Base-by-base conservation (phyloP, 805 yeast genomes). In the Yamadazyma akitaensis region DNA sequence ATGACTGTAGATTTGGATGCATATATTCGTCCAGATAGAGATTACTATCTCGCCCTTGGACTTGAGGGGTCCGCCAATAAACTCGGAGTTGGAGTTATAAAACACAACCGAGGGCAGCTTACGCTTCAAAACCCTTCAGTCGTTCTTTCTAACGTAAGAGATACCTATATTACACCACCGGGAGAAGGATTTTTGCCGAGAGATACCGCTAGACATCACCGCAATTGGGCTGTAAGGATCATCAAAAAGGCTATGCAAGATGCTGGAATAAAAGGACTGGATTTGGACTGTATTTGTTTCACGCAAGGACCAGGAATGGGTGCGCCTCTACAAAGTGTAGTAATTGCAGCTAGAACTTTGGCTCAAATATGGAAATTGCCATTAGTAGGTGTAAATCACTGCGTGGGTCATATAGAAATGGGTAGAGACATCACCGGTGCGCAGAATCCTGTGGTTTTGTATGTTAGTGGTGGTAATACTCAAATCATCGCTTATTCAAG, bases 301-400 rank as follows among this genome's bases (percentile, higher is more conserved):
- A 94, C 99, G 1, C 95, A 87, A 65, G 99, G 99, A 5, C 99
- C 99, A 0, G 99, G 99, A 0, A 94, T 94, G 98, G 99, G 99
- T 2, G 98, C 98, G 0, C 99, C 99, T 0, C 69, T 94, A 44
- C 96, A 94, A 57, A 82, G 92, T 46, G 97, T 90, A 34, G 98
- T 85, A 2, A 75, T 94, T 41, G 95, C 96, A 1, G 98, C 99
- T 1, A 73, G 99, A 60, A 83, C 97, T 0, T 67, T 91, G 33
- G 73, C 89, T 8, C 81, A 85, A 55, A 61, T 92, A 54, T 89
- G 96, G 95, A 62, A 78, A 2, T 68, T 86, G 18, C 98, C 99
- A 0, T 64, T 94, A 28, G 84, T 94, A 7, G 98, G 98, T 0
- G 99, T 94, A 3, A 94, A 94, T 59, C 99, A 94, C 65, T 94